Percentiles rank a stretch among this genome's conserved stretches.
phyloP scores from a whole-genome alignment of 75 land plant genomes.

The Pseudotsuga menziesii region DNA sequence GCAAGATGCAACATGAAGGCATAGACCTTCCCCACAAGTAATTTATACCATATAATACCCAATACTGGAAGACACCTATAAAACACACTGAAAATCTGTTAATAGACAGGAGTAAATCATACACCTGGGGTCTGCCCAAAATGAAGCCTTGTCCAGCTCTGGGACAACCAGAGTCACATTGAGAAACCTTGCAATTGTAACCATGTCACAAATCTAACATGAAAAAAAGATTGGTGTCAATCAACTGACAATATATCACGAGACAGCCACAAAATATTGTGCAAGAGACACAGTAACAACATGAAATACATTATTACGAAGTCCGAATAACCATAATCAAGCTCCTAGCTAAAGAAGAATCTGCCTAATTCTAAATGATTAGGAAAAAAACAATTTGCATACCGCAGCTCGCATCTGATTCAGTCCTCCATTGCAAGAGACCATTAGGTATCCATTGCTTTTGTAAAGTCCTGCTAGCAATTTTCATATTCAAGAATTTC shows the following conservation, averaged over 20 bases:
- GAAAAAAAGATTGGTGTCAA: not conserved
- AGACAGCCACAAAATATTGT: not conserved
- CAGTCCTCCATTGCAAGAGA: conserved; percentile 91
- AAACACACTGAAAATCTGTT: not conserved
- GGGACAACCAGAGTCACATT: conserved; percentile 87
- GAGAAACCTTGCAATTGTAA: conserved; percentile 68
- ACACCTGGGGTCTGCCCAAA: conserved; percentile 89
- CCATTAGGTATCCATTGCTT: conserved; percentile 80
- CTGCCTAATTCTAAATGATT: not conserved
- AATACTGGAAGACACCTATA: not conserved
- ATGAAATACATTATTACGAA: not conserved
- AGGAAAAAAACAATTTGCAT: conserved; percentile 18
- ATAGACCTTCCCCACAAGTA: not conserved
- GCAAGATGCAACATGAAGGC: not conserved
- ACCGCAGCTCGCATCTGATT: conserved; percentile 95
- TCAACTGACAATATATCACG: not conserved
- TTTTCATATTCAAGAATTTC: not conserved
- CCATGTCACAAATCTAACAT: conserved; percentile 92
- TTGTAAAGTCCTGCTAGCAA: conserved; percentile 38
- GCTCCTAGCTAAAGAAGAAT: not conserved
- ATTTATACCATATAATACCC: not conserved
- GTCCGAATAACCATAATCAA: not conserved
- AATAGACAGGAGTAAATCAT: not conserved
- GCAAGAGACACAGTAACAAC: not conserved
- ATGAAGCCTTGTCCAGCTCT: conserved; percentile 80